These are phyloP conservation scores for Pseudocercospora fijiensis DNA, from an alignment of 2,329 filamentous ascomycete species.

Conservation along the genomic window DNA sequence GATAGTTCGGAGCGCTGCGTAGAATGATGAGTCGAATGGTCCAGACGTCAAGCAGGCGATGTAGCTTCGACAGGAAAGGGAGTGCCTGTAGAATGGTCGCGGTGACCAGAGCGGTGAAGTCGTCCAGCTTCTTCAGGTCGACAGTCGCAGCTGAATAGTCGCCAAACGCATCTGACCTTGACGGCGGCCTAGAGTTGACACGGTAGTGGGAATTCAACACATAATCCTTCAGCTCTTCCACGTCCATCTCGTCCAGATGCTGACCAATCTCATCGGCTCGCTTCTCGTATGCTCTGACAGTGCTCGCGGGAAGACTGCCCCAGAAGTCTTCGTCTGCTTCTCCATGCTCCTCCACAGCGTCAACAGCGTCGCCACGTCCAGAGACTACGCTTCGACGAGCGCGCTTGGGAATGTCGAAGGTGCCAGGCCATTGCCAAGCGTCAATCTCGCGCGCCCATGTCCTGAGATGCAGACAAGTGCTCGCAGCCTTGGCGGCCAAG, in stretches of 20 bases:
- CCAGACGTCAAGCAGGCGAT: constrained; percentile 74
- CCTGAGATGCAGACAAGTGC: constrained; percentile 68
- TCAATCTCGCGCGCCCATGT: constrained; percentile 73
- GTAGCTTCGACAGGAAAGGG: constrained; percentile 73
- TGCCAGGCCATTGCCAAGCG: constrained; percentile 59
- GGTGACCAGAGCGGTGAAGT: constrained; percentile 85
- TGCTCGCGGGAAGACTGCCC: constrained; percentile 66
- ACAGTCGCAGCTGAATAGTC: constrained; percentile 19
- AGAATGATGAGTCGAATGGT: constrained; percentile 72
- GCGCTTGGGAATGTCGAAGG: constrained; percentile 44
- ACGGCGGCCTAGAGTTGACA: constrained; percentile 48
- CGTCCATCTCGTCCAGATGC: constrained; percentile 66
- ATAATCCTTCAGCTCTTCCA: constrained; percentile 87
- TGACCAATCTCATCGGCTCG: constrained; percentile 72
- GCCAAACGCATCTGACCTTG: constrained; percentile 34
- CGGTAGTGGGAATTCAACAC: constrained; percentile 77
- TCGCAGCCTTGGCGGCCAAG: constrained; percentile 68
- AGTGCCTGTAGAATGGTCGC: constrained; percentile 87
- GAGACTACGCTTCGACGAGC: constrained; percentile 8
- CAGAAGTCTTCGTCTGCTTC: constrained; percentile 53
- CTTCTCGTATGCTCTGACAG: constrained; percentile 67
- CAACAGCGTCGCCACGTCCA: background rate
- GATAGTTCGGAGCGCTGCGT: constrained; percentile 67
- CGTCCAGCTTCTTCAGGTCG: constrained; percentile 61
- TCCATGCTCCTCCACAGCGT: constrained; percentile 28